These are phyloP conservation scores for Fraxinus albicans DNA, from an alignment of 305 asterid species.

Conservation along the genomic window DNA sequence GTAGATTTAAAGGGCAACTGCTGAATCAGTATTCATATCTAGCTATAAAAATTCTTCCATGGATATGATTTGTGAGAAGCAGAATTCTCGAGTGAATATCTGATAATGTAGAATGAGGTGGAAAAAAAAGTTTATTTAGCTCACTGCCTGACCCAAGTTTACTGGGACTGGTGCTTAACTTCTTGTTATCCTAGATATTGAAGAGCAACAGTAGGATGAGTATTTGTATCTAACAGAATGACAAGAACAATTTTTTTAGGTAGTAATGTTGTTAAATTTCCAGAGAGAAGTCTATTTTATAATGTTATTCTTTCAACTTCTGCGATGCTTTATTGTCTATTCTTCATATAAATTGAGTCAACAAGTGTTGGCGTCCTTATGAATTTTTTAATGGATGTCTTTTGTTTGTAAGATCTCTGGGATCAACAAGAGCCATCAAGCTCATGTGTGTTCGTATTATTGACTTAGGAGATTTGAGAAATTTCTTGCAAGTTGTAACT, in stretches of 20 bases:
- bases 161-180: background rate
- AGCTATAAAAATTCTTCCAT: background rate
- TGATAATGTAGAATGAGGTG: background rate
- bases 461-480: background rate
- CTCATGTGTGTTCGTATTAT: background rate
- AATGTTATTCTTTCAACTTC: conserved; percentile 14
- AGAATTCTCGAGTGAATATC: background rate
- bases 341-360: conserved; percentile 13
- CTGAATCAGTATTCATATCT: background rate
- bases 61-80: background rate
- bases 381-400: background rate
- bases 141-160: background rate
- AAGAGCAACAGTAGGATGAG: background rate
- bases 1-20: background rate
- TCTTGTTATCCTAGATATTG: background rate
- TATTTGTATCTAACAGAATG: background rate
- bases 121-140: background rate
- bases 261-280: conserved; percentile 4
- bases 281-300: background rate
- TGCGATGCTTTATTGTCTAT: background rate
- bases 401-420: background rate
- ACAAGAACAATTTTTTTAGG: background rate
- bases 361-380: background rate
- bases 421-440: background rate
- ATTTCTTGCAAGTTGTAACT: background rate